Evolutionary conservation across 169 alveolate genomes (phyloP).

Genomic region (Plasmodium malariae): DNA sequence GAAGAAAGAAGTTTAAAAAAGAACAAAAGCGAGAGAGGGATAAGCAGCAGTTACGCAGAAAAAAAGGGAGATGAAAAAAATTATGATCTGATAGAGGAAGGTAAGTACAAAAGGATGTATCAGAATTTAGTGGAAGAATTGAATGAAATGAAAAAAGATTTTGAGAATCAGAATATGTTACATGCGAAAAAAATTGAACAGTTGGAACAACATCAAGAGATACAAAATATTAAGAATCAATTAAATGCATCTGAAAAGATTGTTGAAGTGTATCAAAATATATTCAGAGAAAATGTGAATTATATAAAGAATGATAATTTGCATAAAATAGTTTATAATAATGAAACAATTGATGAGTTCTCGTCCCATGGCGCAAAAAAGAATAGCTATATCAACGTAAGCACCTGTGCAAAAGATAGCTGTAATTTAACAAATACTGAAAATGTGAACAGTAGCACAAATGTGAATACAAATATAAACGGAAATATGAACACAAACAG

Average conservation of each 20-base stretch:
- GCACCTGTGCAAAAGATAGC: not conserved
- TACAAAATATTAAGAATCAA: conserved; percentile 58
- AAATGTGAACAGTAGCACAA: not conserved
- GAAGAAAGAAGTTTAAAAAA: not conserved
- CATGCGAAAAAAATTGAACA: conserved; percentile 51
- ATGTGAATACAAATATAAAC: not conserved
- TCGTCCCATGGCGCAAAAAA: too few relatives aligned
- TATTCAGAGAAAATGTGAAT: conserved; percentile 49
- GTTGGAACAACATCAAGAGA: conserved; percentile 51
- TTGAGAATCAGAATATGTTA: conserved; percentile 44
- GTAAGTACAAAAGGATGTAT: conserved; percentile 33
- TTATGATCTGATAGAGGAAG: not conserved
- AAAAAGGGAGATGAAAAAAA: not conserved
- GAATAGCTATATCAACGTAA: too few relatives aligned
- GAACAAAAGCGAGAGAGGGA: not conserved
- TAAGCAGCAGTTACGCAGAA: not conserved
- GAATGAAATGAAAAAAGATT: conserved; percentile 61
- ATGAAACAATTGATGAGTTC: too few relatives aligned
- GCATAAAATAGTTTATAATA: not conserved
- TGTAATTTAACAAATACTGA: not conserved
- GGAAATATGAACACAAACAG: not conserved
- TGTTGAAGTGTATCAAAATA: conserved; percentile 64
- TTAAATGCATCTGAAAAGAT: conserved; percentile 65
- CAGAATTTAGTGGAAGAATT: conserved; percentile 36
- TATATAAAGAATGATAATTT: conserved; percentile 19